Percentiles rank a stretch among this genome's conserved stretches.
Conservation (phyloP, 306 rosid genomes). For the Medicago ruthenica region DNA sequence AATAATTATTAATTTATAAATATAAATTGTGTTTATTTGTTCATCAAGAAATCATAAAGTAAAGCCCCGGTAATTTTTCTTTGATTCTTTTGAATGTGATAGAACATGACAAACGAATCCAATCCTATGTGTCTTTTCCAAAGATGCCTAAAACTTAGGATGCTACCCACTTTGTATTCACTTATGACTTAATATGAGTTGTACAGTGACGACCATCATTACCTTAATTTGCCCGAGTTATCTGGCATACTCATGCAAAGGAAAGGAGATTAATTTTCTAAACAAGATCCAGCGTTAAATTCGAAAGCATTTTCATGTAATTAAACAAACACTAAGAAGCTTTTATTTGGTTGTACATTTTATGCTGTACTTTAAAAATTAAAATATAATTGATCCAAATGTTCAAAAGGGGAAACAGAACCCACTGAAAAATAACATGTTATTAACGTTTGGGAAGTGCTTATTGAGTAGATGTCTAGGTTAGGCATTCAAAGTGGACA, state of each 20-base stretch:
- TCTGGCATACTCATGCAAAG: slow-evolving; percentile 47
- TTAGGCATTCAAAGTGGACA: slow-evolving; percentile 26
- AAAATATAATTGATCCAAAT: slow-evolving; percentile 22
- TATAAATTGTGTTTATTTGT: background rate
- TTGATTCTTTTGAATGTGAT: slow-evolving; percentile 44
- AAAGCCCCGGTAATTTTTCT: slow-evolving; percentile 34
- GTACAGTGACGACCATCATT: slow-evolving; percentile 55
- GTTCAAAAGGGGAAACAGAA: slow-evolving; percentile 39
- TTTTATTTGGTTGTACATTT: slow-evolving; percentile 16
- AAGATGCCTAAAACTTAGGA: slow-evolving; percentile 36
- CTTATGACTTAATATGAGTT: slow-evolving; percentile 58
- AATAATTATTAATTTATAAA: background rate
- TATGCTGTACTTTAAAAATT: slow-evolving; percentile 34
- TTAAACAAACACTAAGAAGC: background rate
- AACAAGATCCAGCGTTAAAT: slow-evolving; percentile 43
- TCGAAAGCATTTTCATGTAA: slow-evolving; percentile 18
- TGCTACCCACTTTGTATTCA: slow-evolving; percentile 45
- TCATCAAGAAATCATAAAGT: slow-evolving; percentile 23
- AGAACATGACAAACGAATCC: slow-evolving; percentile 50
- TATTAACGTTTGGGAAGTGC: too few relatives aligned
- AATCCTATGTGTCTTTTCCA: slow-evolving; percentile 51
- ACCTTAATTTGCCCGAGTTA: slow-evolving; percentile 49
- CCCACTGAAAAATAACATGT: slow-evolving; percentile 33
- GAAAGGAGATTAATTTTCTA: slow-evolving; percentile 31
- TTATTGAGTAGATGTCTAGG: background rate